Evolutionary conservation across 305 asterid species (phyloP).

Genomic region (Euphrasia arctica): DNA sequence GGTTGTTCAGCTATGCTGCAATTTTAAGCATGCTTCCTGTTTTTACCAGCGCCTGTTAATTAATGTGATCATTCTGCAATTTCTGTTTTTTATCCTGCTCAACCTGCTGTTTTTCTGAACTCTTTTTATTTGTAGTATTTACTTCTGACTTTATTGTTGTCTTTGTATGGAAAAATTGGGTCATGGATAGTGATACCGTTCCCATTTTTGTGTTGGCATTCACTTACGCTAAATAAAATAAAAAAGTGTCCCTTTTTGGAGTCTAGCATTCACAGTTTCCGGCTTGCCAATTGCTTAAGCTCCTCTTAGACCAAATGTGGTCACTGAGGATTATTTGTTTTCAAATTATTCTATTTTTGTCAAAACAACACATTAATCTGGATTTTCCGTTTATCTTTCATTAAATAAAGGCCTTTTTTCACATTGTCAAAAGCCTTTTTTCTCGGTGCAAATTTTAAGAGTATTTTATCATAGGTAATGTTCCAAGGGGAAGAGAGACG

Average conservation of each 20-base stretch:
- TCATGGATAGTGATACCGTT: neutral
- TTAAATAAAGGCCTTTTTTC: conserved; percentile 8
- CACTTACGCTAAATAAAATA: neutral
- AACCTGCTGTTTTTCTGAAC: too few relatives aligned
- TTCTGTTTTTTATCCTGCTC: too few relatives aligned
- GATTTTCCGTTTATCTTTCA: conserved; percentile 20
- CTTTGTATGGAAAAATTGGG: neutral
- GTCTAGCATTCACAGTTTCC: neutral
- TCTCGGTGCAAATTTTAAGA: conserved; percentile 30
- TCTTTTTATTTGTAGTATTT: too few relatives aligned
- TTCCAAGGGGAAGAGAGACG: conserved; percentile 32
- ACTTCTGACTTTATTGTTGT: neutral
- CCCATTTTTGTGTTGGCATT: neutral
- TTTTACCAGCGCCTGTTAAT: too few relatives aligned
- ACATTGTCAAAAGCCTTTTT: conserved; percentile 16
- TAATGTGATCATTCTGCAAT: too few relatives aligned
- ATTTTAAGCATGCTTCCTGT: too few relatives aligned
- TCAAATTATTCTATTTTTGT: conserved; percentile 14
- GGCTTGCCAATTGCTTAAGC: neutral
- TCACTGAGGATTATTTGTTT: conserved; percentile 10
- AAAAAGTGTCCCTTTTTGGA: neutral
- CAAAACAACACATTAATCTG: conserved; percentile 2
- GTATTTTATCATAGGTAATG: conserved; percentile 32
- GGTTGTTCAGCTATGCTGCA: too few relatives aligned
- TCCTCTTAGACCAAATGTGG: conserved; percentile 2